phyloP scores from a whole-genome alignment of 108 stramenopile species.

The Thalassiosira profunda region DNA sequence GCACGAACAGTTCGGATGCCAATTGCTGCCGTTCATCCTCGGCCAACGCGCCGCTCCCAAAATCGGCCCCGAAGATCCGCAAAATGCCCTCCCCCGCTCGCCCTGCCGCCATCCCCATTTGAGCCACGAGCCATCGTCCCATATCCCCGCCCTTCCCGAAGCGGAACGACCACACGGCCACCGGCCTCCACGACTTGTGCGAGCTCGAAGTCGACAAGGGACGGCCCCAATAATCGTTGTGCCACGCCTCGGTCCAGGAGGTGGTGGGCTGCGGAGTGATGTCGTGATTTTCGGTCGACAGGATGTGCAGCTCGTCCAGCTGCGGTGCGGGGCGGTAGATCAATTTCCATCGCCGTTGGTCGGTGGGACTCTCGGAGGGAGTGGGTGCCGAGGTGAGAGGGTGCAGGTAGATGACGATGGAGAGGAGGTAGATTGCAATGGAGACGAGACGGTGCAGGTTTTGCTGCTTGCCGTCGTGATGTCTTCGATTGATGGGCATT shows the following conservation, averaged over 20 bases:
- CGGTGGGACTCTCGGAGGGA: slow-evolving; percentile 1
- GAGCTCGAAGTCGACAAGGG: slow-evolving; percentile 48
- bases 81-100: not conserved
- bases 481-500: no score
- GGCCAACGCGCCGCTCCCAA: not conserved
- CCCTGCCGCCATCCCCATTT: slow-evolving; percentile 9
- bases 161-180: slow-evolving; percentile 78
- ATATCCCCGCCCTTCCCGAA: slow-evolving; percentile 36
- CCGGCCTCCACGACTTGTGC: slow-evolving; percentile 81
- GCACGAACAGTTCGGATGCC: slow-evolving; percentile 52
- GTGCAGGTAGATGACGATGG: slow-evolving; percentile 37
- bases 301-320: slow-evolving; percentile 80
- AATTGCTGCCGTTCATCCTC: not conserved
- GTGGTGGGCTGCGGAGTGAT: slow-evolving; percentile 23
- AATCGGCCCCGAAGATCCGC: not conserved
- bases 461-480: no score
- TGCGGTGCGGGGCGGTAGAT: slow-evolving; percentile 36
- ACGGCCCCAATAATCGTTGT: slow-evolving; percentile 62
- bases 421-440: slow-evolving; percentile 24
- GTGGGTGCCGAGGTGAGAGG: slow-evolving; percentile 29
- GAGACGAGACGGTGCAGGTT: no score
- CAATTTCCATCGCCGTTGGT: slow-evolving; percentile 16
- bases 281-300: slow-evolving; percentile 57
- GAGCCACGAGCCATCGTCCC: not conserved
- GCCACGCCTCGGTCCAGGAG: slow-evolving; percentile 38